Conservation (phyloP, 352 stramenopile genomes). For the Pythium aquatile region DNA sequence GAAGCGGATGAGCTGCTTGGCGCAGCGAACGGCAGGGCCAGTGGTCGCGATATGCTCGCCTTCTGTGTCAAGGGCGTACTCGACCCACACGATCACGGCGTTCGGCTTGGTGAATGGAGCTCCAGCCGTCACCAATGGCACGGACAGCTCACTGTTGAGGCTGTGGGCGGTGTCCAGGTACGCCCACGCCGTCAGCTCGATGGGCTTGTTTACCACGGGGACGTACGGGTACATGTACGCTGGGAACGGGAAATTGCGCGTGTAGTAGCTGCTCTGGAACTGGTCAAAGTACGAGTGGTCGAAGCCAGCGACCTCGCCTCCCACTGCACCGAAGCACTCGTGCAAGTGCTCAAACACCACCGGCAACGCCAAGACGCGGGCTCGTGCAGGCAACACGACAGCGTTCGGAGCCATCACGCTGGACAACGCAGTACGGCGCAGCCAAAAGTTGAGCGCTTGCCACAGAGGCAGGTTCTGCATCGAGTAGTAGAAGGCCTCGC, state of each 20-base stretch:
- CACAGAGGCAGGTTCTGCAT: constrained; percentile 85
- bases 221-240: constrained; percentile 79
- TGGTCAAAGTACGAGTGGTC: constrained; percentile 73
- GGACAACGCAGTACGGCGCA: constrained; percentile 56
- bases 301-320: constrained; percentile 57
- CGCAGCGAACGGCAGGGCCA: constrained; percentile 49
- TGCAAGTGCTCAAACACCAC: constrained; percentile 75
- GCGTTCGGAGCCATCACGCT: constrained; percentile 38
- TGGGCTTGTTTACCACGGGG: constrained; percentile 27
- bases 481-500: constrained; percentile 83
- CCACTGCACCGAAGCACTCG: constrained; percentile 75
- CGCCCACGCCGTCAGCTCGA: constrained; percentile 51
- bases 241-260: constrained; percentile 77
- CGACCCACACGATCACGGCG: constrained; percentile 72
- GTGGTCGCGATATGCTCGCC: constrained; percentile 49
- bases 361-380: constrained; percentile 52
- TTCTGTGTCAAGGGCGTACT: constrained; percentile 52
- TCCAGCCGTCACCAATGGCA: constrained; percentile 10
- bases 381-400: constrained; percentile 46
- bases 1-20: constrained; percentile 82
- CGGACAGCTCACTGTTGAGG: constrained; percentile 19
- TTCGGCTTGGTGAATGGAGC: constrained; percentile 32
- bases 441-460: constrained; percentile 85
- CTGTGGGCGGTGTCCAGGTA: constrained; percentile 48
- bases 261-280: constrained; percentile 69